Evolutionary conservation across 768 basidiomycete genomes (phyloP).

Genomic region (Terana coerulea): DNA sequence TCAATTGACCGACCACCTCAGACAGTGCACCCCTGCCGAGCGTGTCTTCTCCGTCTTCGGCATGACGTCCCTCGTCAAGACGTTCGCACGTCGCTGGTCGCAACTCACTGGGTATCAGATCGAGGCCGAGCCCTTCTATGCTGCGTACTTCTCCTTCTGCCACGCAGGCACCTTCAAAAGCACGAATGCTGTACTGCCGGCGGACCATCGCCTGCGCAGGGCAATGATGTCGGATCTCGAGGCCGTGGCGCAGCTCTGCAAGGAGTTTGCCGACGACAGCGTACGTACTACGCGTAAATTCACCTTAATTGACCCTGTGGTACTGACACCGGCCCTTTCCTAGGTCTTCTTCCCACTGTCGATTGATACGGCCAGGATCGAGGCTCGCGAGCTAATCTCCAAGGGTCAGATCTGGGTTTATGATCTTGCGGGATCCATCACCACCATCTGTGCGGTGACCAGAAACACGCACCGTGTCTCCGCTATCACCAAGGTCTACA

Average conservation of each 20-base stretch:
- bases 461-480: constrained; percentile 45
- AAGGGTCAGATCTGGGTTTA: constrained; percentile 53
- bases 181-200: constrained; percentile 23
- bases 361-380: constrained; percentile 34
- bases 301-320: constrained; percentile 4
- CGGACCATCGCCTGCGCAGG: constrained; percentile 34
- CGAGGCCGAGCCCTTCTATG: constrained; percentile 45
- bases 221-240: constrained; percentile 37
- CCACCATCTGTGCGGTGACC: constrained; percentile 55
- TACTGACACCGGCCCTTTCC: constrained; percentile 1
- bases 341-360: constrained; percentile 45
- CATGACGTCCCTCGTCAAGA: constrained; percentile 34
- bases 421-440: constrained; percentile 37
- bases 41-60: constrained; percentile 55
- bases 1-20: constrained; percentile 35
- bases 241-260: constrained; percentile 40
- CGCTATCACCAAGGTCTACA: constrained; percentile 59
- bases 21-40: constrained; percentile 32
- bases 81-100: constrained; percentile 45
- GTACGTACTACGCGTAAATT: constrained; percentile 30
- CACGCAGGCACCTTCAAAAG: constrained; percentile 34
- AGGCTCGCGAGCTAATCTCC: constrained; percentile 44
- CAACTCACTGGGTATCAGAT: constrained; percentile 34
- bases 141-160: constrained; percentile 45
- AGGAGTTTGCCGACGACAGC: constrained; percentile 50